Base-by-base conservation (phyloP, 2,329 filamentous ascomycete genomes). In the Colletotrichum phormii region DNA sequence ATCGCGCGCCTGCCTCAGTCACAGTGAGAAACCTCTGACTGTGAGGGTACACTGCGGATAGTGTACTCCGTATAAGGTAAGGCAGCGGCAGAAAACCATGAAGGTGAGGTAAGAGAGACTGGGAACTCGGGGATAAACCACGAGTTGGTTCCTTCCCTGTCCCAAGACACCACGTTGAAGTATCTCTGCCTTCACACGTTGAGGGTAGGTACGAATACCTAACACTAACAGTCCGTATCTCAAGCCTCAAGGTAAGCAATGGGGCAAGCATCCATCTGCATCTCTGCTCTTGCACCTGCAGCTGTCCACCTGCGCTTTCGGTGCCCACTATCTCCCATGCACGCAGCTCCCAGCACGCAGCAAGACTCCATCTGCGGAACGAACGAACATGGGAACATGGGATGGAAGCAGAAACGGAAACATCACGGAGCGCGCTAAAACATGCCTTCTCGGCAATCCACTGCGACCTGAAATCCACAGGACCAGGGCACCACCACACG, bases 351-450 rank as follows among this genome's bases (percentile, higher is more conserved):
- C 13, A 42, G 37, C 37, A 42, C 37, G 26, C 9, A 24, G 31
- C 24, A 57, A 11, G 33, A 55, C n/a, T 46, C 62, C 61, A 58
- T 61, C 13, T 18, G 24, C 15, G 22, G 15, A 64, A 31, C 51
- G 54, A 65, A 42, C 5, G 13, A 42, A 42, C 37, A 42, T 13
- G 37, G 37, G 13, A 42, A 51, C 18, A 35, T 42, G 54, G 49
- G 31, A 46, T n/a, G 15, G 54, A 33, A 58, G 29, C 59, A 64
- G 49, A 60, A 65, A 61, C 70, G 53, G 66, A 70, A 70, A 70
- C 69, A 72, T 63, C 58, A 67, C 31, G 55, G 35, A 65, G 70
- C 55, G 49, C 66, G 66, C 70, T 72, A 72, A 72, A 72, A 72
- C 70, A 72, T 54, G n/a, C 60, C 33, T 58, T 55, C 60, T 72